These are phyloP conservation scores for Chlamydomonas incerta DNA, from an alignment of 139 green algal genomes.

Conservation along the genomic window DNA sequence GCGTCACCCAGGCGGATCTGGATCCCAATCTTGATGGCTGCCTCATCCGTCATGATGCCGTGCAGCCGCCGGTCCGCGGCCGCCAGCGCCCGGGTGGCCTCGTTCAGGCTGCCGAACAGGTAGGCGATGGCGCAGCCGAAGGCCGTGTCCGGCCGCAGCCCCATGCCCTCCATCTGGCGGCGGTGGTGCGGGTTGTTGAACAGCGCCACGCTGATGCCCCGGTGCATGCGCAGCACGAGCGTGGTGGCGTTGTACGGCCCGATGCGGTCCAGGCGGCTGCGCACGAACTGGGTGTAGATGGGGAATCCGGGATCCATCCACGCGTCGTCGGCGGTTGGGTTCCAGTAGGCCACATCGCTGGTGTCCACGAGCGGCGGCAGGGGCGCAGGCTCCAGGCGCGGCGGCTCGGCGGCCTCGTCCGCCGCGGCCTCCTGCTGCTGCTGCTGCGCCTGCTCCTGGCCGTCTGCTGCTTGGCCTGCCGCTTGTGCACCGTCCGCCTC, in stretches of 20 bases:
- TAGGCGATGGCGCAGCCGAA: constrained; percentile 8
- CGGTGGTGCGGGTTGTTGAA: constrained; percentile 34
- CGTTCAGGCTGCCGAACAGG: constrained; percentile 1
- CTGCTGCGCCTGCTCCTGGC: no score
- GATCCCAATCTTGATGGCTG: constrained; percentile 27
- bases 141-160: constrained; percentile 17
- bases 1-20: constrained; percentile 23
- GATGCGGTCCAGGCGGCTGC: neutral
- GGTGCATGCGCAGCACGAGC: neutral
- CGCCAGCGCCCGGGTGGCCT: neutral
- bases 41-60: neutral
- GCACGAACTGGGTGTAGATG: neutral
- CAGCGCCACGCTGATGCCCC: constrained; percentile 9
- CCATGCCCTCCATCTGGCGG: neutral
- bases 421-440: no score
- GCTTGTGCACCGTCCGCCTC: no score
- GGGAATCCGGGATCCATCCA: neutral
- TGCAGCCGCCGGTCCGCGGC: neutral
- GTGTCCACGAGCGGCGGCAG: neutral
- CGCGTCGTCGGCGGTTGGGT: constrained; percentile 18
- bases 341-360: neutral
- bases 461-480: no score
- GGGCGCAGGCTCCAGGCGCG: neutral
- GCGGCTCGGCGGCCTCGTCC: neutral
- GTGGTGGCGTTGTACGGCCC: neutral